These are phyloP conservation scores for Kwoniella dejecticola DNA, from an alignment of 768 basidiomycete genomes.

Conservation along the genomic window DNA sequence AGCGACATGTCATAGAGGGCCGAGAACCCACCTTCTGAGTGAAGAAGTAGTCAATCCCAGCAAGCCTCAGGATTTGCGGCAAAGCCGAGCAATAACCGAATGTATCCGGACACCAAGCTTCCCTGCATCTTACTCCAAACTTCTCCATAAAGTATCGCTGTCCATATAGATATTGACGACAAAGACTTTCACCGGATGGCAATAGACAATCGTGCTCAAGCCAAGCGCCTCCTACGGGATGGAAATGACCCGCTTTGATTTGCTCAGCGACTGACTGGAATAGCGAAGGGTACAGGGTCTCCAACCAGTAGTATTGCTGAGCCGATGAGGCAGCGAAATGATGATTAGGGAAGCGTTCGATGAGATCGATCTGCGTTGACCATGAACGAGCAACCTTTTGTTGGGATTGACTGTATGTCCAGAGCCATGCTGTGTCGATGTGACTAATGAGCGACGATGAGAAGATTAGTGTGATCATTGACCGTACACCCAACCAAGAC, in stretches of 20 bases:
- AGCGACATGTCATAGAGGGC: too few species aligned
- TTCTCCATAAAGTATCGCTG: conserved; percentile 74
- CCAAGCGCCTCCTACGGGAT: conserved; percentile 84
- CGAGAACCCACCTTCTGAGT: conserved; percentile 68
- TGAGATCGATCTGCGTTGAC: conserved; percentile 90
- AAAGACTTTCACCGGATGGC: conserved; percentile 87
- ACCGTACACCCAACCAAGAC: too few species aligned
- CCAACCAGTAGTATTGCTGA: conserved; percentile 89
- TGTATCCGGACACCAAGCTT: conserved; percentile 49
- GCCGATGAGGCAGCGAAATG: conserved; percentile 65
- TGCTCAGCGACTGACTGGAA: conserved; percentile 76
- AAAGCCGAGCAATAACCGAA: conserved; percentile 74
- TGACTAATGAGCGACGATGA: conserved; percentile 56
- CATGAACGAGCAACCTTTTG: conserved; percentile 94
- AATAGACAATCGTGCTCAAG: conserved; percentile 69
- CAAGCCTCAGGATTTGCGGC: conserved; percentile 75
- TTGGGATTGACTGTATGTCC: conserved; percentile 93
- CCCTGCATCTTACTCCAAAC: conserved; percentile 55
- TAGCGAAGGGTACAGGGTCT: conserved; percentile 74
- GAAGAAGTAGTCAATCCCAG: conserved; percentile 90
- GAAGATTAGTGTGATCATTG: too few species aligned
- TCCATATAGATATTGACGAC: conserved; percentile 83
- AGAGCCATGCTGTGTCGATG: conserved; percentile 83
- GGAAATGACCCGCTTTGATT: conserved; percentile 74
- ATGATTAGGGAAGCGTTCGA: conserved; percentile 93